Conservation (phyloP, 805 yeast genomes). For the Grigorovia jiainica region DNA sequence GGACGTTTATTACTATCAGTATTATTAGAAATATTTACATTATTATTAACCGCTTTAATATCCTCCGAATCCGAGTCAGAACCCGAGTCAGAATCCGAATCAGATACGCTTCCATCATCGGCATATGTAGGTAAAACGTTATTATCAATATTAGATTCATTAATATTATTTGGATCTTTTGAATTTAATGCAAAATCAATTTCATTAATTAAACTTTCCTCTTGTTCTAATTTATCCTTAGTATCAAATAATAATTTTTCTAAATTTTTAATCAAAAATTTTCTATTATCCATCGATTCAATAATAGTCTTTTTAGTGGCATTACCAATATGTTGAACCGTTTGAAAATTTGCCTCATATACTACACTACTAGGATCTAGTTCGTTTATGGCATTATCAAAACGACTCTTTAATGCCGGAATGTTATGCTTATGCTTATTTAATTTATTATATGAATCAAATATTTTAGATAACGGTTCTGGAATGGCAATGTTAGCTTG, state of each 20-base stretch:
- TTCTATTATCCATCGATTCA: conserved; percentile 23
- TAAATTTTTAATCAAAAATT: conserved; percentile 19
- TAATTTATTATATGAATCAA: conserved; percentile 15
- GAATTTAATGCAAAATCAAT: conserved; percentile 19
- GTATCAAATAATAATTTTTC: conserved; percentile 19
- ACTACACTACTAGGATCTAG: conserved; percentile 22
- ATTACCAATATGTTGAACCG: conserved; percentile 25
- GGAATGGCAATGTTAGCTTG: conserved; percentile 12
- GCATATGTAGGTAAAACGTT: conserved; percentile 24
- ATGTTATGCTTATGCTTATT: conserved; percentile 16
- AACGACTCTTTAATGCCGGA: conserved; percentile 19
- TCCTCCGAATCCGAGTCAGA: neutral
- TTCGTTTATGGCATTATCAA: conserved; percentile 21
- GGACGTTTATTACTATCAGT: neutral
- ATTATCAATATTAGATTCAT: conserved; percentile 6
- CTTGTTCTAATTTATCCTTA: conserved; percentile 21
- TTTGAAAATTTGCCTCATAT: conserved; percentile 22
- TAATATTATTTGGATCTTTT: conserved; percentile 15
- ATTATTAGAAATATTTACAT: neutral
- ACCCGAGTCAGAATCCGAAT: conserved; percentile 4
- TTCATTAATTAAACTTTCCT: conserved; percentile 20
- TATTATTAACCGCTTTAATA: neutral
- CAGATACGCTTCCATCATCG: conserved; percentile 13
- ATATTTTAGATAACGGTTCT: conserved; percentile 10
- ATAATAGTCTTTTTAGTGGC: conserved; percentile 21